Evolutionary conservation across 805 yeast genomes (phyloP).

Genomic region (Wickerhamiella allomyrinae): DNA sequence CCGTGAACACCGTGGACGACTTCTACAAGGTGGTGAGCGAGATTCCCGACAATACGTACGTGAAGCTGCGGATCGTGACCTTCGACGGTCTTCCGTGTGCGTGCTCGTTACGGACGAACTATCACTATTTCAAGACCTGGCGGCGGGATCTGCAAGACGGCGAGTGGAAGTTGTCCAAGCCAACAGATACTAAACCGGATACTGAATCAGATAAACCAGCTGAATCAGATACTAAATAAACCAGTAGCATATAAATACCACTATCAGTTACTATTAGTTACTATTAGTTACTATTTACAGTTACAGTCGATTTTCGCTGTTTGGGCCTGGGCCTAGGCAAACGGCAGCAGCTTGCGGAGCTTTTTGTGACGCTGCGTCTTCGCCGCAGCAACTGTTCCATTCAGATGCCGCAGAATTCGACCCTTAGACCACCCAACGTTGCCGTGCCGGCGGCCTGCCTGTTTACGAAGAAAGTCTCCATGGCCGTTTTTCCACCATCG

Average conservation of each 20-base stretch:
- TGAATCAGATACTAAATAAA: too few relatives aligned
- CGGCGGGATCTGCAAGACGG: conserved; percentile 11
- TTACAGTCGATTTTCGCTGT: too few relatives aligned
- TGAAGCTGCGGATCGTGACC: conserved; percentile 65
- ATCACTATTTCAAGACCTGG: conserved; percentile 52
- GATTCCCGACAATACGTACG: conserved; percentile 68
- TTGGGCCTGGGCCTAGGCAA: conserved; percentile 1
- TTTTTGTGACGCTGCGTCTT: conserved; percentile 21
- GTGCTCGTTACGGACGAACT: conserved; percentile 68
- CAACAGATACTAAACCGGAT: too few relatives aligned
- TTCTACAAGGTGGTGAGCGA: conserved; percentile 52
- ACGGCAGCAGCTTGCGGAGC: conserved; percentile 15
- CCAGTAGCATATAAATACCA: too few relatives aligned
- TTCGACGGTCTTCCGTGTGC: conserved; percentile 83
- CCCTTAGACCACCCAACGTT: conserved; percentile 74
- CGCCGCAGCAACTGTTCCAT: conserved; percentile 43
- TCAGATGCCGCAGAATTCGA: conserved; percentile 37
- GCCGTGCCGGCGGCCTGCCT: conserved; percentile 85
- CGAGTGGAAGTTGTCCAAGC: conserved; percentile 9
- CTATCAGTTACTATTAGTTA: too few relatives aligned
- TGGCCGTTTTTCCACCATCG: conserved; percentile 62
- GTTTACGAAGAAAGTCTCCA: conserved; percentile 51
- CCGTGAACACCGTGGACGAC: conserved; percentile 54
- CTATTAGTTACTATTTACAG: too few relatives aligned
- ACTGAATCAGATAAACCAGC: too few relatives aligned